phyloP scores from a whole-genome alignment of 73 alveolate species.

The Paraurostyla sp. region DNA sequence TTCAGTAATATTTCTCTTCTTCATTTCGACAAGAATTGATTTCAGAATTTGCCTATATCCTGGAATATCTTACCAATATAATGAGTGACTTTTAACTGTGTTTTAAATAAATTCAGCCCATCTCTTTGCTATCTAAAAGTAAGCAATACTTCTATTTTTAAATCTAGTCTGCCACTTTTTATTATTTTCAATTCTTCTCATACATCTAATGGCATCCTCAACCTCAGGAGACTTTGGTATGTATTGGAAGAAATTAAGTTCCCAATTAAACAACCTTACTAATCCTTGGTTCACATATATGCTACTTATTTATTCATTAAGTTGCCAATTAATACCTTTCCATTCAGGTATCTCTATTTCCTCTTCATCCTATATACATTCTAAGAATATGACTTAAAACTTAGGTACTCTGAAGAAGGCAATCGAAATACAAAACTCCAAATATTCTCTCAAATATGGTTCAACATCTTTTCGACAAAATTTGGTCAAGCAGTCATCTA shows the following conservation, averaged over 20 bases:
- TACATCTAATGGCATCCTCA: slow-evolving; percentile 15
- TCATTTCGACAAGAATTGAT: slow-evolving; percentile 82
- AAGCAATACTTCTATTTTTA: slow-evolving; percentile 85
- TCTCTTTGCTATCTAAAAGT: slow-evolving; percentile 78
- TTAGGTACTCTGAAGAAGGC: slow-evolving; percentile 80
- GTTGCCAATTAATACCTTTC: slow-evolving; percentile 61
- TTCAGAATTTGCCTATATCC: slow-evolving; percentile 84
- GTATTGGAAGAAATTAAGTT: slow-evolving; percentile 51
- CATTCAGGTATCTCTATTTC: slow-evolving; percentile 61
- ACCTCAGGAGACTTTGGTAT: slow-evolving; percentile 59
- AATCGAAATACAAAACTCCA: slow-evolving; percentile 74
- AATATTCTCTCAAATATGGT: slow-evolving; percentile 76
- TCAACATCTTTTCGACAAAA: slow-evolving; percentile 82
- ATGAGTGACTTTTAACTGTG: slow-evolving; percentile 68
- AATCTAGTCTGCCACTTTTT: slow-evolving; percentile 81
- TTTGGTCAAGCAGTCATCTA: slow-evolving; percentile 55
- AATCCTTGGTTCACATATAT: neutral
- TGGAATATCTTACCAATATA: slow-evolving; percentile 85
- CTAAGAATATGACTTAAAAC: slow-evolving; percentile 44
- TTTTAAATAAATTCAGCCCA: slow-evolving; percentile 78
- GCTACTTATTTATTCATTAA: neutral
- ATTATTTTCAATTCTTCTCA: slow-evolving; percentile 53
- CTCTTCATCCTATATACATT: slow-evolving; percentile 14
- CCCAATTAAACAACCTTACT: slow-evolving; percentile 83
- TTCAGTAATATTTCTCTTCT: slow-evolving; percentile 72